Conservation (phyloP, 2,329 filamentous ascomycete genomes). For the Fusarium succisae region DNA sequence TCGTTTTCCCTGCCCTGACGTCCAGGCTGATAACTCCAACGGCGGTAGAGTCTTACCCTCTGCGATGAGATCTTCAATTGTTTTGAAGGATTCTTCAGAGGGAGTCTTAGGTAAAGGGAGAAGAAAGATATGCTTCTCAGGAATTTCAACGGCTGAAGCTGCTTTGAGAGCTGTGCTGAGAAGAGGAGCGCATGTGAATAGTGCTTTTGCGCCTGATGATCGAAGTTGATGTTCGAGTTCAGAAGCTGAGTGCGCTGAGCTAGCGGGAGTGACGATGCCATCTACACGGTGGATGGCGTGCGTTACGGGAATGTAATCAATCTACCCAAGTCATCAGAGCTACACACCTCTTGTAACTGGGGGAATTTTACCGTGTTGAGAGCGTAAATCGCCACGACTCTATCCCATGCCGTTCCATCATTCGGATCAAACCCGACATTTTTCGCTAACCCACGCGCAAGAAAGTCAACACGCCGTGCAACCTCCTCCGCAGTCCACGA, state of each 20-base stretch:
- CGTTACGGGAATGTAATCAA: conserved; percentile 79
- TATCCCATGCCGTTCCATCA: conserved; percentile 80
- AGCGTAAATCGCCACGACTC: conserved; percentile 78
- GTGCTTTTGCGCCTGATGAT: conserved; percentile 71
- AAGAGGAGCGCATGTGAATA: conserved; percentile 78
- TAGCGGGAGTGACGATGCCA: conserved; percentile 77
- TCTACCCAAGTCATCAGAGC: conserved; percentile 51
- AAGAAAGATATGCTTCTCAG: conserved; percentile 71
- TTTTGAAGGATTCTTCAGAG: conserved; percentile 60
- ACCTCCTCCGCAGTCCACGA: conserved; percentile 71
- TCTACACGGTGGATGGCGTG: conserved; percentile 79
- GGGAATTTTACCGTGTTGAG: conserved; percentile 72
- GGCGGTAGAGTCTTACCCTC: conserved; percentile 64
- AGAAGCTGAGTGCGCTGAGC: conserved; percentile 73
- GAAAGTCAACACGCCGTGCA: conserved; percentile 69
- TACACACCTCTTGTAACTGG: background rate
- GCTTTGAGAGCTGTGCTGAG: conserved; percentile 71
- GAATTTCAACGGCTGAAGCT: conserved; percentile 69
- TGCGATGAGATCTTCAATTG: conserved; percentile 71
- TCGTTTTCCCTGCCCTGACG: conserved; percentile 70
- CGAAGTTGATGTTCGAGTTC: conserved; percentile 79
- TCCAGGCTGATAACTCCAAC: conserved; percentile 65
- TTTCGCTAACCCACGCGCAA: conserved; percentile 72
- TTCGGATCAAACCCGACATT: conserved; percentile 76
- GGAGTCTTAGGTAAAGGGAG: conserved; percentile 67